Evolutionary conservation across 371 early-diverging fungal genomes (phyloP).

Genomic region (Mucor lusitanicus): DNA sequence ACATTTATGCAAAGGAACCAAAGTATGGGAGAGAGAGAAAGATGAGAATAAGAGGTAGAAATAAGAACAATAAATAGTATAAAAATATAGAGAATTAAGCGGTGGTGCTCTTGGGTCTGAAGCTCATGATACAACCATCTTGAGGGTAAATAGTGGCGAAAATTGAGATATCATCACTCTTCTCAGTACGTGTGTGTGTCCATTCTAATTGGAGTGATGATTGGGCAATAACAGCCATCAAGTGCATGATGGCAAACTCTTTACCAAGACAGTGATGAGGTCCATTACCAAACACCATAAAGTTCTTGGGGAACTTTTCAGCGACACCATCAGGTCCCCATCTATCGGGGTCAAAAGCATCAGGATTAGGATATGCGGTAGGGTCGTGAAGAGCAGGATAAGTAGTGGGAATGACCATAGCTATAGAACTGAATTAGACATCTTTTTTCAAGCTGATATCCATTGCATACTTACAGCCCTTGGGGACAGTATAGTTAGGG

Average conservation of each 20-base stretch:
- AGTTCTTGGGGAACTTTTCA: constrained; percentile 41
- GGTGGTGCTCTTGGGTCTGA: constrained; percentile 35
- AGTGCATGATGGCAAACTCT: constrained; percentile 41
- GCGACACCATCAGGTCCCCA: constrained; percentile 42
- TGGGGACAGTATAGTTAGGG: constrained; percentile 47
- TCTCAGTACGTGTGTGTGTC: constrained; percentile 39
- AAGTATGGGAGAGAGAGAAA: background rate
- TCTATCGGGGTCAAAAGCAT: constrained; percentile 41
- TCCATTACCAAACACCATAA: constrained; percentile 41
- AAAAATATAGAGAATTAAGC: constrained; percentile 8
- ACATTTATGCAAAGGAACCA: constrained; percentile 6
- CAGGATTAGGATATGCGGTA: constrained; percentile 38
- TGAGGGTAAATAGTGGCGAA: constrained; percentile 59
- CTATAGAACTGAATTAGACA: constrained; percentile 7
- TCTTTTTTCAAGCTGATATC: background rate
- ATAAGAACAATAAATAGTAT: background rate
- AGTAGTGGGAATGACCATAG: constrained; percentile 45
- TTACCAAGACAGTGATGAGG: constrained; percentile 45
- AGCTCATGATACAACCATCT: constrained; percentile 56
- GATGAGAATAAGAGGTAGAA: background rate
- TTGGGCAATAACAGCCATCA: constrained; percentile 39
- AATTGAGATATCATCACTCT: constrained; percentile 55
- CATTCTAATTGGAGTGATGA: constrained; percentile 33
- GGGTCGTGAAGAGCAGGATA: constrained; percentile 46
- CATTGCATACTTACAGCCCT: constrained; percentile 30